Evolutionary conservation across 73 alveolate genomes (phyloP).

Genomic region (Paramecium sexaurelia): DNA sequence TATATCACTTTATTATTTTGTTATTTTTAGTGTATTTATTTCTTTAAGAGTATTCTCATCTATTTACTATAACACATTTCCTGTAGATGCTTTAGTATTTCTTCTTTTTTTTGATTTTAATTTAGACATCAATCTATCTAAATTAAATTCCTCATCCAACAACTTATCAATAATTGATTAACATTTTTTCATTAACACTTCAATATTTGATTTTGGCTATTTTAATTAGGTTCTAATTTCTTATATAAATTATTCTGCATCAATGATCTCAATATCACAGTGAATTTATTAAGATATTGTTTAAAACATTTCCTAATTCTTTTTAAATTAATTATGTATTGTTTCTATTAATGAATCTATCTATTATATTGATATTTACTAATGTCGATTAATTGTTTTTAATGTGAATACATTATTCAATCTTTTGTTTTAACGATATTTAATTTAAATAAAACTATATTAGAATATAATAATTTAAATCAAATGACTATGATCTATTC

Average conservation of each 20-base stretch:
- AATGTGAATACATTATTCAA: not conserved
- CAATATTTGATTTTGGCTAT: not conserved
- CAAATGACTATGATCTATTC: not conserved
- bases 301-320: not conserved
- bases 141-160: constrained; percentile 40
- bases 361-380: not conserved
- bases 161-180: constrained; percentile 29
- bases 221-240: not conserved
- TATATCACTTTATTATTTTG: not conserved
- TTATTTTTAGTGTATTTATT: not conserved
- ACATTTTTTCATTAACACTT: not conserved
- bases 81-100: constrained; percentile 3
- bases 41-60: not conserved
- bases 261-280: not conserved
- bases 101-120: constrained; percentile 9
- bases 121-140: constrained; percentile 17
- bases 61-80: not conserved
- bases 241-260: not conserved
- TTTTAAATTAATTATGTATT: not conserved
- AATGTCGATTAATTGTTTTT: not conserved
- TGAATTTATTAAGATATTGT: not conserved
- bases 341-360: not conserved
- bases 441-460: not conserved
- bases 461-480: not conserved
- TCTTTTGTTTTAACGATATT: not conserved